Evolutionary conservation across 331 rosid species (phyloP), one percentile per base, ranked within the genome.

Genomic region (Acacia pycnantha): DNA sequence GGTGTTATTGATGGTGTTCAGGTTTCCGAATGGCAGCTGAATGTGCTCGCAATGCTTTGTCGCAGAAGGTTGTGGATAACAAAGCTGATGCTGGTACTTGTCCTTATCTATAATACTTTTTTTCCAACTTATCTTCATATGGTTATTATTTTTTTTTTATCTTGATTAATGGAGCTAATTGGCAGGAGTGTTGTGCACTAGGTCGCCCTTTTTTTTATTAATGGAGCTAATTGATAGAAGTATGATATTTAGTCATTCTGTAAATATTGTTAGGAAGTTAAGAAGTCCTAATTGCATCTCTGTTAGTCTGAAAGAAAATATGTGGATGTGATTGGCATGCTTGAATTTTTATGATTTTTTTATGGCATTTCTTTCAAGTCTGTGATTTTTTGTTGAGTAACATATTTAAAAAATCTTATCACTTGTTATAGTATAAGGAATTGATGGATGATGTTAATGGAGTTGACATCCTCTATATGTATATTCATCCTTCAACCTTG

Each of bases 21-120:
- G 99, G 99, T 86, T 96, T 88, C 82, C 94, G 97, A 69, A 93
- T 96, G 99, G 99, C 99, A 26, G 91, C 92, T 33, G 99, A 92
- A 87, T 96, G 97, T 85, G 97, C 99, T 24, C 95, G 92, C 26
- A 64, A 91, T 91, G 94, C 97, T 50, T 85, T 96, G 88, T 87
- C 90, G 83, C 85, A 47, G 74, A 96, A 86, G 86, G 99, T 92
- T 64, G 90, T 92, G 70, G 99, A 96, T 84, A 96, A 96, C 83
- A 92, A 90, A 87, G 89, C 78, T 29, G 97, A 96, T 87, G 76
- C 93, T 74, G 98, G 99, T 91, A 87, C 47, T 56, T 24, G 13
- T 26, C 79, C 37, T 68, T 18, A 40, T 53, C 43, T 41, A 22
- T 13, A 3, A n/a, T 47, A 35, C 37, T 29, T 27, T 66, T 1